Evolutionary conservation across 2,329 filamentous ascomycete genomes (phyloP).

Genomic region (Talaromyces marneffei): DNA sequence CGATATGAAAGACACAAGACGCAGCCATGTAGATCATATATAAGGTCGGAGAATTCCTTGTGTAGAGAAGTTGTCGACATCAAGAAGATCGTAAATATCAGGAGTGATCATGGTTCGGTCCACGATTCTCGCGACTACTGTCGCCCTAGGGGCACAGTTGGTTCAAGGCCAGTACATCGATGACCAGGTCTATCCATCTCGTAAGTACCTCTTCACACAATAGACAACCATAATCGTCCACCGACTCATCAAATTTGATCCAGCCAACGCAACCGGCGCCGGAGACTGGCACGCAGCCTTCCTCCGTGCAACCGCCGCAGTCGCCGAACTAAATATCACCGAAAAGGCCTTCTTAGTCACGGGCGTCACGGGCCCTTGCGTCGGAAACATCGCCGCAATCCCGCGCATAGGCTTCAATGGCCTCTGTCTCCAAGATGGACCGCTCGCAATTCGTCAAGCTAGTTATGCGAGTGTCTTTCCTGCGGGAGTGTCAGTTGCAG

Average conservation of each 20-base stretch:
- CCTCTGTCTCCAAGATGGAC: conserved; percentile 36
- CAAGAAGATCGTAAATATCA: not conserved
- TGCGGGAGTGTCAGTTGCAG: conserved; percentile 64
- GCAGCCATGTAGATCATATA: not conserved
- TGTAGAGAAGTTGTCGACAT: too few species aligned
- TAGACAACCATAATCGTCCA: too few species aligned
- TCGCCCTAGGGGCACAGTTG: not conserved
- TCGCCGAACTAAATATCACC: conserved; percentile 17
- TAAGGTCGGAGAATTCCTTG: not conserved
- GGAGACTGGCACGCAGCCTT: conserved; percentile 17
- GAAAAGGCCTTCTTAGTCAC: conserved; percentile 24
- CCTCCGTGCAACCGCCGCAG: conserved; percentile 11
- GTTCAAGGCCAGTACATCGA: conserved; percentile 1
- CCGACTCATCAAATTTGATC: not conserved
- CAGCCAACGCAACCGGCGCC: conserved; percentile 17
- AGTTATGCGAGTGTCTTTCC: conserved; percentile 70
- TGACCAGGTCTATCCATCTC: conserved; percentile 7
- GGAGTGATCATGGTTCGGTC: not conserved
- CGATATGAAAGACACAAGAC: not conserved
- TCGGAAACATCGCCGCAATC: conserved; percentile 32
- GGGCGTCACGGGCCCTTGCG: conserved; percentile 24
- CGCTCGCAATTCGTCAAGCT: conserved; percentile 56
- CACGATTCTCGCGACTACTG: not conserved
- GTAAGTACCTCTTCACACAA: not conserved
- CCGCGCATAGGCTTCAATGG: conserved; percentile 31